phyloP scores from a whole-genome alignment of 164 flowering plant species.

The Umbellularia californica region DNA sequence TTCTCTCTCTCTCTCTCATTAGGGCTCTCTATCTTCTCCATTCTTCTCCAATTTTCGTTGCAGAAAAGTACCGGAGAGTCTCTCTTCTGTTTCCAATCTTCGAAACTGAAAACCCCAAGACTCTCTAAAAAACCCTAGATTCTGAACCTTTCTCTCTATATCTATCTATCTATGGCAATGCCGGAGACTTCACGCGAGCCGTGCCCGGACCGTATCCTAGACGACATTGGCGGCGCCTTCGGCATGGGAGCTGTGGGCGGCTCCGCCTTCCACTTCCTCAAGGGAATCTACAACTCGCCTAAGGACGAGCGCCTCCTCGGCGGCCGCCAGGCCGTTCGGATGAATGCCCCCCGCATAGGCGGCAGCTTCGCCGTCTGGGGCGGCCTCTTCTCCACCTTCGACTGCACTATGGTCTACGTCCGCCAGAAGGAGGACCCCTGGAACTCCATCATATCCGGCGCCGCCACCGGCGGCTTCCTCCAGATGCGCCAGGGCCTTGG shows the following conservation, averaged over 20 bases:
- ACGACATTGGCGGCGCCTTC: conserved; percentile 85
- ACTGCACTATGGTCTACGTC: conserved; percentile 73
- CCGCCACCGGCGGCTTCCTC: conserved; percentile 91
- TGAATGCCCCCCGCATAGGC: conserved; percentile 85
- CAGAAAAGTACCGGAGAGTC: background rate
- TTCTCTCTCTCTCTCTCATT: too few species aligned
- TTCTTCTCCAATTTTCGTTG: too few species aligned
- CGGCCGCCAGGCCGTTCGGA: conserved; percentile 67
- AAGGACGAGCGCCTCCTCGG: conserved; percentile 63
- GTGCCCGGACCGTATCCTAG: conserved; percentile 89
- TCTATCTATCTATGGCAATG: conserved; percentile 44
- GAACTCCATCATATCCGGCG: conserved; percentile 90
- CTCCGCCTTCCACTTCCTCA: conserved; percentile 72
- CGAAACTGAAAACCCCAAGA: background rate
- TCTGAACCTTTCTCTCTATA: background rate
- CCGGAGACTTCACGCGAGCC: conserved; percentile 84
- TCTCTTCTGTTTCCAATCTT: background rate
- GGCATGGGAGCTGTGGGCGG: conserved; percentile 96
- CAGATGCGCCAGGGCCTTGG: conserved; percentile 71
- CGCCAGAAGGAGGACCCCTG: conserved; percentile 97
- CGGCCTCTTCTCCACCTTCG: conserved; percentile 73
- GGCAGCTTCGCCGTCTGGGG: conserved; percentile 97
- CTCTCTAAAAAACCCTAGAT: background rate
- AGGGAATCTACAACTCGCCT: conserved; percentile 72
- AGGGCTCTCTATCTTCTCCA: too few species aligned